Base-by-base conservation (phyloP, 2,329 filamentous ascomycete species). In the Zasmidium citrigriseum region DNA sequence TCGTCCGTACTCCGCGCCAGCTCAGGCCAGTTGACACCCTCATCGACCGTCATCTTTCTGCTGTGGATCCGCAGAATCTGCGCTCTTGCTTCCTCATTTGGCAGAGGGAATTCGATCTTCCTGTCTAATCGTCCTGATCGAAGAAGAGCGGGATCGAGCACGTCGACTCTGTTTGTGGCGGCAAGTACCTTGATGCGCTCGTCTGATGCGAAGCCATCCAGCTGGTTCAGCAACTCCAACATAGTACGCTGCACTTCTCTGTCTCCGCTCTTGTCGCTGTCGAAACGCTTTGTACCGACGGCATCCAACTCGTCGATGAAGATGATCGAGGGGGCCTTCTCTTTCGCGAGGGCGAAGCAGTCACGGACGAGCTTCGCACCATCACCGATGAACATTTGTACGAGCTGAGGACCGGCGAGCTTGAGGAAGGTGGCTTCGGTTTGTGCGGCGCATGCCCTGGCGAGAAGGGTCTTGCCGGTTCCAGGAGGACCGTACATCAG, bases 381-480 rank as follows among this genome's bases (percentile, higher is more conserved):
- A 68, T 99, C 96, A 75, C 95, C 95, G 44, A 99, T 99, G 76
- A 98, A 99, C 95, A 98, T 99, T 76, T 99, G 95, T 25, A 99
- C 95, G 41, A 99, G 86, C 78, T 99, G 95, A 4, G 96, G 95
- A 52, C 95, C 95, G 60, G 95, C 95, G 57, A 99, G 89, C 78
- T 99, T 99, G 73, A 99, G 87, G 83, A 99, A 99, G 22, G 95
- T 99, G 64, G 95, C 95, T 67, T 99, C 95, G 61, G 95, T 98
- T 79, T 99, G 95, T 50, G 95, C 95, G 4, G 95, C 95, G 75
- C 95, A 99, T 60, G 95, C 95, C 80, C 95, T 88, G 63, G 95
- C 95, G 60, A 99, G 86, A 1, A 96, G 86, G 1, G 91, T 96
- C 80, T 96, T 96, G 72, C 91, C 91, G 16, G 91, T 96, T 75